Conservation (phyloP, 2,329 filamentous ascomycete species). For the Sclerotinia sclerotiorum region DNA sequence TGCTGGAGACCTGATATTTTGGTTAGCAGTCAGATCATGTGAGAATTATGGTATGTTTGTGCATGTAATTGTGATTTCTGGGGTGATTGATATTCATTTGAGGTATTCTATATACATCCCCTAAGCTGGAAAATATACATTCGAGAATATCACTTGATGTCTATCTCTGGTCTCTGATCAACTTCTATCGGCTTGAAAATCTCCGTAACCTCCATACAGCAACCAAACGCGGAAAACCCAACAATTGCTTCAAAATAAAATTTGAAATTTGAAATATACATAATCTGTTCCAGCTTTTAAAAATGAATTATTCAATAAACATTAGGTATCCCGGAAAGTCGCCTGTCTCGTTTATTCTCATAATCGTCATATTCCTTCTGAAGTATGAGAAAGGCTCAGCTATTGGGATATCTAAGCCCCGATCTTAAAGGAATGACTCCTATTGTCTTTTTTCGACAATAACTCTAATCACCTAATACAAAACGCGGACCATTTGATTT, state of each 20-base stretch:
- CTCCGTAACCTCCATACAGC: background rate
- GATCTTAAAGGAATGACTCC: conserved; percentile 9
- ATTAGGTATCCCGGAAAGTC: no score
- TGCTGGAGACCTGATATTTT: conserved; percentile 31
- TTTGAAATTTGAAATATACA: conserved; percentile 1
- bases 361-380: background rate
- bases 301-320: background rate
- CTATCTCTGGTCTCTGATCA: background rate
- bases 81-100: background rate
- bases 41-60: background rate
- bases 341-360: no score
- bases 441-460: background rate
- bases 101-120: conserved; percentile 2
- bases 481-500: background rate
- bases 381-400: background rate
- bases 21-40: conserved; percentile 24
- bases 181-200: background rate
- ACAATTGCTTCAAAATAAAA: background rate
- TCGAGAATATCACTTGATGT: conserved; percentile 6
- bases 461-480: background rate
- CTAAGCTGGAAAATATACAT: background rate
- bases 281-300: background rate
- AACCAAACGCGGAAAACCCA: no score
- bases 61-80: background rate
- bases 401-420: background rate